These are phyloP conservation scores for Penicillium sp. DNA, from an alignment of 2,329 filamentous ascomycete species.

Conservation along the genomic window DNA sequence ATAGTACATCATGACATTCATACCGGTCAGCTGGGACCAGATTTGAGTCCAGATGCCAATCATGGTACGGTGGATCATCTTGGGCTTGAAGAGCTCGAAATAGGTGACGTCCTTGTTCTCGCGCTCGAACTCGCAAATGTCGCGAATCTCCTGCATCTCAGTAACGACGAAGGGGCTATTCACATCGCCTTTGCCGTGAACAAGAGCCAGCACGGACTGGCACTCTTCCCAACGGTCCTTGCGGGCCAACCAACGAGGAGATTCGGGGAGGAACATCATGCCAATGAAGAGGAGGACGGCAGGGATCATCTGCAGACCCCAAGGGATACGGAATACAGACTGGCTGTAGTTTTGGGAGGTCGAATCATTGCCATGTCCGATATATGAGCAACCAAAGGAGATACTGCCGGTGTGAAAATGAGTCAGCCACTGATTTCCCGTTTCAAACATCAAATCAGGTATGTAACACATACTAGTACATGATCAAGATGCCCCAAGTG, in stretches of 20 bases:
- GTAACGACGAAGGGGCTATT: constrained; percentile 64
- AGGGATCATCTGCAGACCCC: constrained; percentile 64
- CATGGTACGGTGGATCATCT: constrained; percentile 71
- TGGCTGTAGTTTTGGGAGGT: constrained; percentile 33
- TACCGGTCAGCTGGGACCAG: constrained; percentile 73
- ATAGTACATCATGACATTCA: constrained; percentile 76
- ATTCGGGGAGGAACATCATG: constrained; percentile 56
- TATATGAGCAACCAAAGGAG: constrained; percentile 16
- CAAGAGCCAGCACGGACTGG: constrained; percentile 51
- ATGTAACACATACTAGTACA: constrained; percentile 63
- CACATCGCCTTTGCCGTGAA: constrained; percentile 65
- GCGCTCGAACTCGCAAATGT: constrained; percentile 71
- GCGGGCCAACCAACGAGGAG: constrained; percentile 63
- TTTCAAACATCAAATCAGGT: constrained; percentile 49
- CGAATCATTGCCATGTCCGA: constrained; percentile 26
- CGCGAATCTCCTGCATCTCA: constrained; percentile 71
- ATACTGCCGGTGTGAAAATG: constrained; percentile 41
- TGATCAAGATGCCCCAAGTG: constrained; percentile 68
- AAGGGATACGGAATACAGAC: constrained; percentile 62
- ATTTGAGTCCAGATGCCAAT: constrained; percentile 73
- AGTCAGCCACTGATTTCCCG: not conserved
- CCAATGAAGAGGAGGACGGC: constrained; percentile 58
- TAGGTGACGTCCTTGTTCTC: constrained; percentile 68
- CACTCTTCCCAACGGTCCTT: constrained; percentile 60
- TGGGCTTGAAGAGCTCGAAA: constrained; percentile 68